Conservation (phyloP, 2,329 filamentous ascomycete genomes). For the Triangularia verruculosa region DNA sequence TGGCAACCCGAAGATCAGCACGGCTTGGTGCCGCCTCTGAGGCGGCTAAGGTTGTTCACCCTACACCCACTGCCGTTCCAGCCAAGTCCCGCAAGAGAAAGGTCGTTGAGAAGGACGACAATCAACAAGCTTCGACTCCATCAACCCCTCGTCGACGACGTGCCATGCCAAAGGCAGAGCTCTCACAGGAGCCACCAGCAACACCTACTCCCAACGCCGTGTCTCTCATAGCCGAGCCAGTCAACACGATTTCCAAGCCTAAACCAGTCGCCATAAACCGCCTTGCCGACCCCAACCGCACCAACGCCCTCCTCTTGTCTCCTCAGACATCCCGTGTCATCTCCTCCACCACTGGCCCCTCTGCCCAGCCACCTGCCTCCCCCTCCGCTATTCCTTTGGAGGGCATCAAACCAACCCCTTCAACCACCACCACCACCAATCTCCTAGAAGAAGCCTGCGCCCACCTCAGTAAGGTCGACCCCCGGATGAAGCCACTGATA, state of each 20-base stretch:
- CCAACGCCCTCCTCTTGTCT: constrained; percentile 70
- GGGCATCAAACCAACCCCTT: constrained; percentile 23
- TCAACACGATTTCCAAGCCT: constrained; percentile 35
- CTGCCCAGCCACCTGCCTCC: constrained; percentile 32
- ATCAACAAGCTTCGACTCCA: constrained; percentile 10
- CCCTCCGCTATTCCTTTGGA: constrained; percentile 37
- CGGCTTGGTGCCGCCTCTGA: constrained; percentile 38
- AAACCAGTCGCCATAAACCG: constrained; percentile 46
- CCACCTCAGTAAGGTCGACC: constrained; percentile 71
- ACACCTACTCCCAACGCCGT: constrained; percentile 49
- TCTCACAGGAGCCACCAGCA: constrained; percentile 35
- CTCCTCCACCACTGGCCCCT: constrained; percentile 29
- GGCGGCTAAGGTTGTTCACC: constrained; percentile 5
- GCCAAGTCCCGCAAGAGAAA: constrained; percentile 32
- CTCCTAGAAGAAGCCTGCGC: constrained; percentile 72
- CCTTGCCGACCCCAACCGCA: constrained; percentile 60
- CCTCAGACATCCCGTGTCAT: constrained; percentile 65
- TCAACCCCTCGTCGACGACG: constrained; percentile 25
- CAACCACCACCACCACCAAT: constrained; percentile 62
- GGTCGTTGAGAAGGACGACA: constrained; percentile 12
- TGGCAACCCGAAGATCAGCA: constrained; percentile 36
- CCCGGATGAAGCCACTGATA: constrained; percentile 68
- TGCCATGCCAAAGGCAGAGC: constrained; percentile 31
- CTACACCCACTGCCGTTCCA: constrained; percentile 17
- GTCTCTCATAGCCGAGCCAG: constrained; percentile 37